These are phyloP conservation scores for Asterochloris erici DNA, from an alignment of 139 green algal genomes.

Conservation along the genomic window DNA sequence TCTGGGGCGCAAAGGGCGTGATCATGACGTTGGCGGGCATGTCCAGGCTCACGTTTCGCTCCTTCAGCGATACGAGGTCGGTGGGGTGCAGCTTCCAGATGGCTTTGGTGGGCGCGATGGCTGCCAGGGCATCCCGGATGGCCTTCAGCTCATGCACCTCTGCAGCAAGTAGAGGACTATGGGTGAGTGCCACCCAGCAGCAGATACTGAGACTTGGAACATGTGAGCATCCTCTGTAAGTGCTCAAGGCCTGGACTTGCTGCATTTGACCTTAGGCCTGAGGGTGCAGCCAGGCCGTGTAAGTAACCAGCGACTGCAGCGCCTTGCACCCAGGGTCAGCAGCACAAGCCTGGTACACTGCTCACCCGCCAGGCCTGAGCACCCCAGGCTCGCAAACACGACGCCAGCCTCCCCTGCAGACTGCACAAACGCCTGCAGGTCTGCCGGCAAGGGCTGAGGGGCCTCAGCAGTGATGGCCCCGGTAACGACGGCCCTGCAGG, in stretches of 20 bases:
- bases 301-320: no score
- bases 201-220: no score
- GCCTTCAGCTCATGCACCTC: neutral
- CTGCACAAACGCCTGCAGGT: slow-evolving; percentile 26
- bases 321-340: no score
- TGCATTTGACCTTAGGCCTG: no score
- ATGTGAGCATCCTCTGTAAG: no score
- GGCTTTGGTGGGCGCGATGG: slow-evolving; percentile 9
- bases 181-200: no score
- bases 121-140: slow-evolving; percentile 15
- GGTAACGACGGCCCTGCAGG: slow-evolving; percentile 22
- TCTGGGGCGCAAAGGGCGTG: slow-evolving; percentile 38
- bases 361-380: slow-evolving; percentile 18
- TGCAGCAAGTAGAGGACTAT: neutral
- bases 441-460: slow-evolving; percentile 18
- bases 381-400: slow-evolving; percentile 21
- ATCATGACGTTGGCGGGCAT: slow-evolving; percentile 9
- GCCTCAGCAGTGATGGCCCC: slow-evolving; percentile 27
- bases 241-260: no score
- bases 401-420: slow-evolving; percentile 13
- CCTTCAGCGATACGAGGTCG: slow-evolving; percentile 5
- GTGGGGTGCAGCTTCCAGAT: slow-evolving; percentile 20
- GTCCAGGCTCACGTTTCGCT: slow-evolving; percentile 5
- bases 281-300: no score
- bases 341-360: no score